phyloP scores from a whole-genome alignment of 495 filamentous ascomycete genomes.

The Penicillium riverlandense region DNA sequence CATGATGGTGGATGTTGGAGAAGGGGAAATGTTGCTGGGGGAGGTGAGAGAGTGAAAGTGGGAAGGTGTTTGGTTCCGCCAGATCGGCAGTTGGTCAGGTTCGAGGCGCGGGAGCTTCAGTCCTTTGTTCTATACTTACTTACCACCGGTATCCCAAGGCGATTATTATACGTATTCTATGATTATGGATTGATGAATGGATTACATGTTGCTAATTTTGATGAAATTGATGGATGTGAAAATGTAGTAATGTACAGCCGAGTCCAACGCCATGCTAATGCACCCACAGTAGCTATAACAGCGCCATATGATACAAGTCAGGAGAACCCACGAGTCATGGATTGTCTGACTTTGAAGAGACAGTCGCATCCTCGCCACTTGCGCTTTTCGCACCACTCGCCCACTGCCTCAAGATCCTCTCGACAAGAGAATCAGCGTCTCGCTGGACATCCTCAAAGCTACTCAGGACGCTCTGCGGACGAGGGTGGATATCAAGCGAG shows the following conservation, averaged over 20 bases:
- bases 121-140: slow-evolving; percentile 11
- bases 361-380: background rate
- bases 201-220: too few relatives aligned
- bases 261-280: too few relatives aligned
- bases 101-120: slow-evolving; percentile 13
- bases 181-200: too few relatives aligned
- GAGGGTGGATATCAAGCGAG: slow-evolving; percentile 19
- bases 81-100: slow-evolving; percentile 28
- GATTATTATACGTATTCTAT: too few relatives aligned
- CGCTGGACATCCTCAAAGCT: slow-evolving; percentile 16
- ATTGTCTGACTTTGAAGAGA: too few relatives aligned
- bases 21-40: background rate
- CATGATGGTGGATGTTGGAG: slow-evolving; percentile 47
- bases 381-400: background rate
- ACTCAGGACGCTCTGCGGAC: slow-evolving; percentile 3
- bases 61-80: slow-evolving; percentile 18
- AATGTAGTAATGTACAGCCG: too few relatives aligned
- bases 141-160: background rate
- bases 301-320: too few relatives aligned
- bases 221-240: too few relatives aligned
- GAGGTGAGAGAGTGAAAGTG: slow-evolving; percentile 7
- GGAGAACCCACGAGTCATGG: too few relatives aligned
- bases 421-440: slow-evolving; percentile 15
- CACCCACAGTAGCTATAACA: too few relatives aligned
- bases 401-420: slow-evolving; percentile 5